These are phyloP conservation scores for Scytalidium sp. DNA, from an alignment of 2,329 filamentous ascomycete genomes.

Conservation along the genomic window DNA sequence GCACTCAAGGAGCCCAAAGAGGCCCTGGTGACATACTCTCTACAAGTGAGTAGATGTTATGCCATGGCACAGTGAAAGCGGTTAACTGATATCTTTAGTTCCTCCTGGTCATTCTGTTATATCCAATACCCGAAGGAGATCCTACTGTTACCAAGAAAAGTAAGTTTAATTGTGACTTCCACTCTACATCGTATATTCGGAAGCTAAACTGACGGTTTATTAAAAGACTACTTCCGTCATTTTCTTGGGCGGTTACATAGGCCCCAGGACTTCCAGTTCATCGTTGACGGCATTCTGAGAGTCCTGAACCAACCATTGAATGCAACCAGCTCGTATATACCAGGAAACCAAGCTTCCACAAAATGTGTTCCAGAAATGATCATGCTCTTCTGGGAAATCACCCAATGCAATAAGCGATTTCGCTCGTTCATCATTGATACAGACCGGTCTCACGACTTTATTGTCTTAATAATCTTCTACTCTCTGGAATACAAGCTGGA, in stretches of 20 bases:
- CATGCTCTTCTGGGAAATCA: conserved; percentile 95
- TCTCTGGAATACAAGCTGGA: conserved; percentile 87
- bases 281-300: conserved; percentile 90
- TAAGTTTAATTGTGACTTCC: conserved; percentile 6
- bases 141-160: conserved; percentile 68
- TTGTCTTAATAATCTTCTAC: conserved; percentile 88
- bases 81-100: conserved; percentile 48
- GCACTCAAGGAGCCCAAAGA: conserved; percentile 91
- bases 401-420: conserved; percentile 97
- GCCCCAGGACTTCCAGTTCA: conserved; percentile 95
- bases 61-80: background rate
- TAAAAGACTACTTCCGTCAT: conserved; percentile 75
- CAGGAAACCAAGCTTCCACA: conserved; percentile 74
- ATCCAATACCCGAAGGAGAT: conserved; percentile 78
- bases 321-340: conserved; percentile 83
- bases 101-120: conserved; percentile 79
- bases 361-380: conserved; percentile 94
- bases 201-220: conserved; percentile 6
- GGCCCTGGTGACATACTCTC: conserved; percentile 83
- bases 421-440: conserved; percentile 96
- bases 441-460: conserved; percentile 86
- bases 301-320: conserved; percentile 92
- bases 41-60: conserved; percentile 43
- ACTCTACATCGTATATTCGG: background rate
- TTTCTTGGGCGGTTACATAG: conserved; percentile 79